Conservation (phyloP, 2,329 filamentous ascomycete species). For the Penicillium sumatraense region DNA sequence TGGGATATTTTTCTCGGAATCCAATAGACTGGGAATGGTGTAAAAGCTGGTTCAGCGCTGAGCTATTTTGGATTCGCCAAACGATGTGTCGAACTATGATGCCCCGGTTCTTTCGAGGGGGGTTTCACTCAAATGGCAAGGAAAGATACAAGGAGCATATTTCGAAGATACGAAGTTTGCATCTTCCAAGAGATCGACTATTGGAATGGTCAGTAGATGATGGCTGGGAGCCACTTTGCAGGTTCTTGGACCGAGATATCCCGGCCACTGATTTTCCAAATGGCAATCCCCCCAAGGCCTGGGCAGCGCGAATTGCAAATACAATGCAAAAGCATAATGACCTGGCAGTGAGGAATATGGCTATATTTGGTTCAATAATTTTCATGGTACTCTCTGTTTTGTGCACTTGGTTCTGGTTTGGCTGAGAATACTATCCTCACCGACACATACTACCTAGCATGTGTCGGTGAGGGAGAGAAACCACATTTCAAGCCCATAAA, state of each 20-base stretch:
- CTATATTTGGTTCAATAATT: slow-evolving; percentile 1
- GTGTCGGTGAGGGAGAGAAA: too few relatives aligned
- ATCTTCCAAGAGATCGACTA: slow-evolving; percentile 17
- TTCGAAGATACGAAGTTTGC: slow-evolving; percentile 23
- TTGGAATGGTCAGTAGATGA: slow-evolving; percentile 35
- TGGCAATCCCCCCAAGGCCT: slow-evolving; percentile 19
- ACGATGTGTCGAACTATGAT: slow-evolving; percentile 21
- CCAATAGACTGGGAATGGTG: slow-evolving; percentile 21
- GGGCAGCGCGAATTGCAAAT: slow-evolving; percentile 20
- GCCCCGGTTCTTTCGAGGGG: slow-evolving; percentile 20
- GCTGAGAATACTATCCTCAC: too few relatives aligned
- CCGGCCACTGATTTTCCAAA: slow-evolving; percentile 2
- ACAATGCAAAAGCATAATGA: slow-evolving; percentile 19
- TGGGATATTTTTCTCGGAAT: slow-evolving; percentile 20
- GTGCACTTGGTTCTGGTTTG: not conserved
- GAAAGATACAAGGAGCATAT: slow-evolving; percentile 22
- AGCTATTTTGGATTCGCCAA: slow-evolving; percentile 26
- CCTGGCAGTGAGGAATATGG: slow-evolving; percentile 21
- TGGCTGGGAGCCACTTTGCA: slow-evolving; percentile 34
- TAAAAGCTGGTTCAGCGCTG: slow-evolving; percentile 19
- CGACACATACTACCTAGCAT: too few relatives aligned
- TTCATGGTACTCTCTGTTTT: not conserved
- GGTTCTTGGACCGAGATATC: slow-evolving; percentile 7
- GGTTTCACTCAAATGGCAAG: slow-evolving; percentile 10
- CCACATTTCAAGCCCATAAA: not conserved